Percentiles rank a stretch among this genome's conserved stretches.
These are phyloP conservation scores for Paramecium tetraurelia DNA, from an alignment of 73 alveolate genomes.

Conservation along the genomic window DNA sequence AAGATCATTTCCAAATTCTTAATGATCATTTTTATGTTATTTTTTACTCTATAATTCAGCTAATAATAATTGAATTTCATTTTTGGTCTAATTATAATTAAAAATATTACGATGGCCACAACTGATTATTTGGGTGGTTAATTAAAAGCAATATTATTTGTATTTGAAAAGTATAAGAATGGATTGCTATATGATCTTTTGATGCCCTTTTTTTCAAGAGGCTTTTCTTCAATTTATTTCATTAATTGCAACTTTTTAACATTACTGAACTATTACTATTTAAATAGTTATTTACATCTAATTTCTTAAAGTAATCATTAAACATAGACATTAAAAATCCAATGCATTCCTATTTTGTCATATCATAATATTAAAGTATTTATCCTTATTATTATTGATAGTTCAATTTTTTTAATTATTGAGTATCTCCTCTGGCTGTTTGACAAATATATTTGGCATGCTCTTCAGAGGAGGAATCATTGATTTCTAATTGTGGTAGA, in stretches of 20 bases:
- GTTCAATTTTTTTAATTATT: neutral
- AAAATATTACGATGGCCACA: neutral
- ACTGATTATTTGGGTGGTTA: neutral
- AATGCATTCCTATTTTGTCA: neutral
- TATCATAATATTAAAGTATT: neutral
- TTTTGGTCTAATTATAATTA: neutral
- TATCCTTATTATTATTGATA: neutral
- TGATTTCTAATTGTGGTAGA: neutral
- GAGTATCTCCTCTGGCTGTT: neutral
- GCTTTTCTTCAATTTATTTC: neutral
- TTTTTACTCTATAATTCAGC: neutral
- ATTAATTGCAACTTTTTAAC: neutral
- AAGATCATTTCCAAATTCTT: neutral
- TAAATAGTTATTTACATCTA: neutral
- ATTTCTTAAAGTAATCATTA: neutral
- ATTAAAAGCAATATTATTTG: neutral
- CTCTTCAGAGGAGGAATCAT: neutral
- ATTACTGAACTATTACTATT: neutral
- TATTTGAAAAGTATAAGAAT: neutral
- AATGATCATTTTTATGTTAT: neutral
- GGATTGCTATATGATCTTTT: conserved; percentile 45
- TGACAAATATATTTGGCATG: neutral
- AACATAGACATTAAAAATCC: neutral
- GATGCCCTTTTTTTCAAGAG: neutral
- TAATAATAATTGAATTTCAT: neutral